Evolutionary conservation across 2,329 filamentous ascomycete species (phyloP).

Genomic region (Ascochyta viciae-villosae): DNA sequence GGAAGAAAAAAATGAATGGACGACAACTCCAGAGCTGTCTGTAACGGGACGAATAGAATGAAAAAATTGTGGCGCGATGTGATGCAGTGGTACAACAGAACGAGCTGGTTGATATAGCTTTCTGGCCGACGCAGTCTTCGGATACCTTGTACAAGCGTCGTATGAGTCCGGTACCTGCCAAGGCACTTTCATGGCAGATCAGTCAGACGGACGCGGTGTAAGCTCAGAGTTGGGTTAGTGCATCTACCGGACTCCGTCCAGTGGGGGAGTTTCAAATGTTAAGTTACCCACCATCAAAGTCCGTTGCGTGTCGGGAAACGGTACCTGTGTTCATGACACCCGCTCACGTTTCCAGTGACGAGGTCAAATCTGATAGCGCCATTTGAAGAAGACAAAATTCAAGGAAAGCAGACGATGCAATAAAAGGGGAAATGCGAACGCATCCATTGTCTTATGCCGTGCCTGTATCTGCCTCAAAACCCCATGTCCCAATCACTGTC

Average conservation of each 20-base stretch:
- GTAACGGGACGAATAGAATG: neutral
- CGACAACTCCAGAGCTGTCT: slow-evolving; percentile 15
- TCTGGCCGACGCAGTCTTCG: neutral
- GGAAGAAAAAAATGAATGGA: slow-evolving; percentile 12
- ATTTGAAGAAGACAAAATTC: too few species aligned
- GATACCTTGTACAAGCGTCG: neutral
- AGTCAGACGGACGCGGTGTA: slow-evolving; percentile 2
- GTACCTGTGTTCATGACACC: neutral
- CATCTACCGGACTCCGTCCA: neutral
- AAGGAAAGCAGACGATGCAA: too few species aligned
- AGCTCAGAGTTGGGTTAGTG: neutral
- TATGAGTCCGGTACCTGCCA: slow-evolving; percentile 6
- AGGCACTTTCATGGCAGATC: neutral
- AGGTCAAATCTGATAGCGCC: too few species aligned
- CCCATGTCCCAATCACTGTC: slow-evolving; percentile 8
- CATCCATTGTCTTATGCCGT: too few species aligned
- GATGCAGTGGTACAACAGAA: neutral
- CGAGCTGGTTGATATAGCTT: slow-evolving; percentile 2
- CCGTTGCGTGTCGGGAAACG: neutral
- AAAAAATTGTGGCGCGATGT: neutral
- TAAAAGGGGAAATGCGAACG: too few species aligned
- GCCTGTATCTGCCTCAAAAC: neutral
- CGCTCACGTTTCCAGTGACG: too few species aligned
- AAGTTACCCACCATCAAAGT: neutral
- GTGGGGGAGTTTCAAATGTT: neutral